phyloP scores from a whole-genome alignment of 768 basidiomycete genomes.

The Tricholoma sp. region DNA sequence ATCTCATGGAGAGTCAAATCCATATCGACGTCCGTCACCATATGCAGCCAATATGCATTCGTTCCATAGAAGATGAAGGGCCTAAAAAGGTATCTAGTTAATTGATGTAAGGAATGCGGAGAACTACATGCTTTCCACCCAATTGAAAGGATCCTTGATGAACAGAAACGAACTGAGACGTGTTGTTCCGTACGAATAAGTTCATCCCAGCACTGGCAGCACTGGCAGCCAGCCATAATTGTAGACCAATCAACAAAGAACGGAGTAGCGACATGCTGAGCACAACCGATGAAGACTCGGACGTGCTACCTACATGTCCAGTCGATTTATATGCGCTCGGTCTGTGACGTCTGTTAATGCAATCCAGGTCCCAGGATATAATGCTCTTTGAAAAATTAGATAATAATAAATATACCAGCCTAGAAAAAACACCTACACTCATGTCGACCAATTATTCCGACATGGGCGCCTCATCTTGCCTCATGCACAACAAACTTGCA shows the following conservation, averaged over 20 bases:
- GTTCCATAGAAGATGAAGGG: constrained; percentile 18
- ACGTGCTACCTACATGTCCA: too few relatives aligned
- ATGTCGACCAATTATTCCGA: too few relatives aligned
- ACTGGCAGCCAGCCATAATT: background rate
- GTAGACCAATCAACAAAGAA: background rate
- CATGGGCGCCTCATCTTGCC: too few relatives aligned
- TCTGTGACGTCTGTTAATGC: too few relatives aligned
- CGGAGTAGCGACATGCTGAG: background rate
- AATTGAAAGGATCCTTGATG: background rate
- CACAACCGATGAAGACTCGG: background rate
- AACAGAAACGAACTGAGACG: background rate
- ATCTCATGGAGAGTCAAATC: constrained; percentile 16
- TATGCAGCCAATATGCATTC: constrained; percentile 17
- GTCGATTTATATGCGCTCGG: too few relatives aligned
- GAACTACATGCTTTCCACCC: background rate
- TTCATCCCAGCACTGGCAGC: background rate
- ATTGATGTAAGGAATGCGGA: background rate
- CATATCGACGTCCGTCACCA: constrained; percentile 15
- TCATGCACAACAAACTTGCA: too few relatives aligned
- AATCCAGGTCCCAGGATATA: too few relatives aligned
- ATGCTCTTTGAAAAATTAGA: too few relatives aligned
- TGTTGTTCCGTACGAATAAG: background rate
- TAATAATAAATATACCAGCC: too few relatives aligned
- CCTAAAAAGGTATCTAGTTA: background rate
- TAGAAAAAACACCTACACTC: too few relatives aligned